Conservation (phyloP, 768 basidiomycete species). For the Leucocoprinus leucothites region DNA sequence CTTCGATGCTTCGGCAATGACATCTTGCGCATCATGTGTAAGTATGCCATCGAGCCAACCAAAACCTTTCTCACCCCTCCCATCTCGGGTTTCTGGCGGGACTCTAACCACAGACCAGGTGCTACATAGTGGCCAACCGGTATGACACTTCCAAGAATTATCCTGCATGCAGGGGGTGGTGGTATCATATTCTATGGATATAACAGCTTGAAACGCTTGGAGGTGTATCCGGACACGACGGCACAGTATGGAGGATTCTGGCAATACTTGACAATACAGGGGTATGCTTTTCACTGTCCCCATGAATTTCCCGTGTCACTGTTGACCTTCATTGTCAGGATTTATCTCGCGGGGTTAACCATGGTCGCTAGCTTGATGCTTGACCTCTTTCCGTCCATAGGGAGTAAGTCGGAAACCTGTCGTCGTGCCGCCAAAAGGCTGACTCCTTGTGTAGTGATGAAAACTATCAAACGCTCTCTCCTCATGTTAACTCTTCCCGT, state of each 20-base stretch:
- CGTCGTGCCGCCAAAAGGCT: background rate
- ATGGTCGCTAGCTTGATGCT: slow-evolving; percentile 31
- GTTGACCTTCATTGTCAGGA: slow-evolving; percentile 20
- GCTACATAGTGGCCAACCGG: no score
- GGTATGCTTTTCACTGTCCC: slow-evolving; percentile 35
- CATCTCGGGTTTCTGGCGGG: no score
- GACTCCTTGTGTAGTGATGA: slow-evolving; percentile 29
- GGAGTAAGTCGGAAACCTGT: slow-evolving; percentile 19
- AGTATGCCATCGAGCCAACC: no score
- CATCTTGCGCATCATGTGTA: no score
- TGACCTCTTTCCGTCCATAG: slow-evolving; percentile 29
- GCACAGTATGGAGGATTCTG: slow-evolving; percentile 60
- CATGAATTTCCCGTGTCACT: background rate
- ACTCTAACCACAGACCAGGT: no score
- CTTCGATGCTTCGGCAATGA: no score
- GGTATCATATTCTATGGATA: slow-evolving; percentile 36
- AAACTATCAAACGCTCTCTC: slow-evolving; percentile 48
- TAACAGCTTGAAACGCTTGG: slow-evolving; percentile 23
- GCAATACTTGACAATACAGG: slow-evolving; percentile 78
- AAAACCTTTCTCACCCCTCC: no score
- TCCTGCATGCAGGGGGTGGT: slow-evolving; percentile 29
- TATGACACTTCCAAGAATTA: slow-evolving; percentile 6
- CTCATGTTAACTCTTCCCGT: slow-evolving; percentile 70
- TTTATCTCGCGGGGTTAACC: slow-evolving; percentile 32
- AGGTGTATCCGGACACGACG: slow-evolving; percentile 29